phyloP scores from a whole-genome alignment of 352 stramenopile genomes.

The Pythium chondricola region DNA sequence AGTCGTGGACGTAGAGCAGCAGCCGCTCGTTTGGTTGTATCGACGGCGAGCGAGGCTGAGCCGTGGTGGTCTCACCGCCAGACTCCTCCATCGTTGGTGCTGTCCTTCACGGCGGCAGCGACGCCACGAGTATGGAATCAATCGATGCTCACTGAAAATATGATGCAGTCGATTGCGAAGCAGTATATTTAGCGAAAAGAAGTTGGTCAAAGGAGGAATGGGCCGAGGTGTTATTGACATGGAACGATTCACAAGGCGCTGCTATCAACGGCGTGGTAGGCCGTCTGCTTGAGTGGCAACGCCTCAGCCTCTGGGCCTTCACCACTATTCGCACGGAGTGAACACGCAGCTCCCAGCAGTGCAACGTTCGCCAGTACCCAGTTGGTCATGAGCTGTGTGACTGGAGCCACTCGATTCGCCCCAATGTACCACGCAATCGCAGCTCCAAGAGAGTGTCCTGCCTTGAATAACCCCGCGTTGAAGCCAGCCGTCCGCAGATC shows the following conservation, averaged over 20 bases:
- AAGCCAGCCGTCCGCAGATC: constrained; percentile 31
- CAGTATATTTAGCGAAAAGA: too few species aligned
- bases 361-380: constrained; percentile 24
- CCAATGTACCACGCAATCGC: constrained; percentile 35
- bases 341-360: constrained; percentile 10
- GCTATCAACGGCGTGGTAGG: too few species aligned
- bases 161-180: too few species aligned
- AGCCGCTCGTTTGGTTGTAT: constrained; percentile 14
- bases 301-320: too few species aligned
- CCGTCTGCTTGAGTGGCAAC: too few species aligned
- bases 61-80: background rate
- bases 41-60: background rate
- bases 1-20: constrained; percentile 4
- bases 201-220: too few species aligned
- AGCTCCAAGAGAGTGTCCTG: constrained; percentile 36
- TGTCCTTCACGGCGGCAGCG: background rate
- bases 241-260: too few species aligned
- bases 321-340: too few species aligned
- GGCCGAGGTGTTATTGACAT: too few species aligned
- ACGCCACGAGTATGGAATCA: background rate
- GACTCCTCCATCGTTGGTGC: background rate
- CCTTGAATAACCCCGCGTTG: constrained; percentile 67
- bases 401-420: constrained; percentile 13
- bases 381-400: constrained; percentile 29
- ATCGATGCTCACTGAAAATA: too few species aligned